Evolutionary conservation across 2,329 filamentous ascomycete species (phyloP), one percentile per base, ranked within the genome.

Genomic region (Thelonectria blattea): DNA sequence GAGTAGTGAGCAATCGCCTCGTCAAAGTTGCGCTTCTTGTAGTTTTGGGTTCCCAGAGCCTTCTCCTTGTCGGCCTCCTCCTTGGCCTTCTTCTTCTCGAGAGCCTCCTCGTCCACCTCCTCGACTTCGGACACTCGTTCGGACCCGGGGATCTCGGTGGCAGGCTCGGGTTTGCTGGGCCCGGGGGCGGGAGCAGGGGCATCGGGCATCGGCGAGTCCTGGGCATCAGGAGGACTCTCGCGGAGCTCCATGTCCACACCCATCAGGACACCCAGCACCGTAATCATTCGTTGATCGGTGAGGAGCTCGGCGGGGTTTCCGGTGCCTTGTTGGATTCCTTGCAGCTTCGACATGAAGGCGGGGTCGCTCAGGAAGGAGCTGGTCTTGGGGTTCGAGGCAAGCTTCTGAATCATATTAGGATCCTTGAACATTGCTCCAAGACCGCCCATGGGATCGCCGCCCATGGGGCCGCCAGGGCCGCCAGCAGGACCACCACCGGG

Each of bases 11-110:
- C 87, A 71, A 99, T 97, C 52, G 95, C 95, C 73, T 91, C 88
- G 71, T 98, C 95, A 68, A 99, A 97, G 74, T 97, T 89, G 69
- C 92, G 90, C 86, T 98, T 98, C 89, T 99, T 99, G 85, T 99
- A 99, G 76, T 90, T 89, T 70, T 95, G 92, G 14, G 94, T 99
- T 59, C 95, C 95, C 58, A 96, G 83, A 30, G 89, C 91, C 87
- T 99, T 99, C 80, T 97, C 91, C 75, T 93, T 91, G 71, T 99
- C 95, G 46, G 93, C 95, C 65, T 91, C 92, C 72, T 90, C 91
- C 83, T 98, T 96, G 42, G 92, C 92, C 82, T 95, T 91, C 80
- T 91, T 91, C 79, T 93, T 93, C 62, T 91, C 91, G 57, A 88
- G 75, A 1, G 89, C 85, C 76, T 98, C 95, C 72, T 97, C 93